These are phyloP conservation scores for Dactylonectria macrodidyma DNA, from an alignment of 2,329 filamentous ascomycete species.

Conservation along the genomic window DNA sequence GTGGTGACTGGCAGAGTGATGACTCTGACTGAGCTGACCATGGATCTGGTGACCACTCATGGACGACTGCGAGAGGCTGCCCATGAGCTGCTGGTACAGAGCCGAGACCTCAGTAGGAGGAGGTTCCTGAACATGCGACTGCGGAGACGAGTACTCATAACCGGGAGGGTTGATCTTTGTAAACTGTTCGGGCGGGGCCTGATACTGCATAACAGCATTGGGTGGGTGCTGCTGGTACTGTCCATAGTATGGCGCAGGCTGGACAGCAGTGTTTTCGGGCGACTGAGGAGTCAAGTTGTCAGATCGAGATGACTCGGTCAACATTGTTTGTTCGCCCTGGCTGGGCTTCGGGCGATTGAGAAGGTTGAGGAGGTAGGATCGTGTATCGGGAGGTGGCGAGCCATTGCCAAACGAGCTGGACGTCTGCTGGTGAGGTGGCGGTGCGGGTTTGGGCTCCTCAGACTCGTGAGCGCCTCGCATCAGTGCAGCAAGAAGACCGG, in stretches of 20 bases:
- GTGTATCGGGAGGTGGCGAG: conserved; percentile 77
- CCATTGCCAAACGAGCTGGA: conserved; percentile 61
- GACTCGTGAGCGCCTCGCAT: conserved; percentile 70
- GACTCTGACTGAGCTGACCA: neutral
- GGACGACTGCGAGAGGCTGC: conserved; percentile 56
- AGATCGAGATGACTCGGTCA: conserved; percentile 60
- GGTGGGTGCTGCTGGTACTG: conserved; percentile 49
- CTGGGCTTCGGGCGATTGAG: conserved; percentile 83
- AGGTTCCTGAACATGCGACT: conserved; percentile 52
- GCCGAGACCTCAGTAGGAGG: conserved; percentile 53
- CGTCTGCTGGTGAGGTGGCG: conserved; percentile 44
- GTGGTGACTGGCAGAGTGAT: conserved; percentile 48
- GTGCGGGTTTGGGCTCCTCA: conserved; percentile 56
- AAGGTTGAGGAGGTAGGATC: conserved; percentile 88
- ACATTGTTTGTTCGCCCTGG: conserved; percentile 65
- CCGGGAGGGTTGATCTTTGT: conserved; percentile 41
- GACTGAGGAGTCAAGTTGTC: conserved; percentile 63
- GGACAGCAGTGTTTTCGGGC: conserved; percentile 48
- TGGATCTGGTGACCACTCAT: neutral
- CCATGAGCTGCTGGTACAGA: conserved; percentile 57
- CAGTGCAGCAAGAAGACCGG: conserved; percentile 71
- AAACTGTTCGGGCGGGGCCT: conserved; percentile 45
- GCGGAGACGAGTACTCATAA: conserved; percentile 45
- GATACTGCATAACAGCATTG: conserved; percentile 45
- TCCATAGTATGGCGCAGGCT: conserved; percentile 48